These are phyloP conservation scores for Tinospora cordifolia DNA, from an alignment of 164 flowering plant species.

Conservation along the genomic window DNA sequence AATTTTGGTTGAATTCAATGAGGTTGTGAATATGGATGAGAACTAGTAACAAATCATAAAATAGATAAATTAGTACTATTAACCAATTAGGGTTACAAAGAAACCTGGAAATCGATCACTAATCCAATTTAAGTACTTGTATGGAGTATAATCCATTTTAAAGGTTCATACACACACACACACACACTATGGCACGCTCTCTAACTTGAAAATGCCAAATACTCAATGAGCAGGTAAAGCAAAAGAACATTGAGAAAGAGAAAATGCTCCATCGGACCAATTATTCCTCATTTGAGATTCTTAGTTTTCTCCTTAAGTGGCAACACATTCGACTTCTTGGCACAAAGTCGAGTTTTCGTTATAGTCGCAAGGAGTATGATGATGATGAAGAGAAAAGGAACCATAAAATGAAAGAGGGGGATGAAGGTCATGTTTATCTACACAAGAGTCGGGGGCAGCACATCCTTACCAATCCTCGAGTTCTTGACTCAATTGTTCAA, in stretches of 20 bases:
- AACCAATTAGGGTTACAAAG: not conserved
- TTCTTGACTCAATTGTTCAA: slow-evolving; percentile 65
- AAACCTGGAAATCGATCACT: not conserved
- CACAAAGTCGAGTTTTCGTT: slow-evolving; percentile 2
- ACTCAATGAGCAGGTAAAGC: not conserved
- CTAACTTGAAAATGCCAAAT: not conserved
- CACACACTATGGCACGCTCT: not conserved
- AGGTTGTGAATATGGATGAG: too few species aligned
- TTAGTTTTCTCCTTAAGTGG: not conserved
- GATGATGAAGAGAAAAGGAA: slow-evolving; percentile 12
- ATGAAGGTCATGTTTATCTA: slow-evolving; percentile 28
- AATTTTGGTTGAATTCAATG: too few species aligned
- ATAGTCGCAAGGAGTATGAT: not conserved
- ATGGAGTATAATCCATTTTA: not conserved
- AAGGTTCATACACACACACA: not conserved
- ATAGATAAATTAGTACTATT: too few species aligned
- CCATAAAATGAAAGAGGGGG: slow-evolving; percentile 14
- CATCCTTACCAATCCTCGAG: slow-evolving; percentile 66
- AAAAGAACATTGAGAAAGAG: not conserved
- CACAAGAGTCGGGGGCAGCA: slow-evolving; percentile 87
- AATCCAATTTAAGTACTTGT: not conserved
- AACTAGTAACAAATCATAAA: too few species aligned
- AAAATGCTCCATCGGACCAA: slow-evolving; percentile 3
- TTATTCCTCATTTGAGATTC: not conserved
- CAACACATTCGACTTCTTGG: slow-evolving; percentile 5